These are phyloP conservation scores for Leccinum laetum DNA, from an alignment of 1,284 basidiomycete genomes.

Conservation along the genomic window DNA sequence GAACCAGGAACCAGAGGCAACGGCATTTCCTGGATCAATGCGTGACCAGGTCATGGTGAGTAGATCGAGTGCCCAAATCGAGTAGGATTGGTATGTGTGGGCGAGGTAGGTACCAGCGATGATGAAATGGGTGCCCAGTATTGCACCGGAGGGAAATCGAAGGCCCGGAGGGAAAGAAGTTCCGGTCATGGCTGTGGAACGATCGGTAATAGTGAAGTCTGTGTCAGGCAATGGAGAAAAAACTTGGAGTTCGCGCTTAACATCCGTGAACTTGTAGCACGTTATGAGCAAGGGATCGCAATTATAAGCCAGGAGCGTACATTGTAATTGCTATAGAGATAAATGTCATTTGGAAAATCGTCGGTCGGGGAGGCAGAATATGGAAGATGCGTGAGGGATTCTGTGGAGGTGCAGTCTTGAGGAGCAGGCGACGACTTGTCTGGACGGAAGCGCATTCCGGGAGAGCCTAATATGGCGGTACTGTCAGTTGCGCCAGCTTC, in stretches of 20 bases:
- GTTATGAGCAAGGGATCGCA: conserved; percentile 19
- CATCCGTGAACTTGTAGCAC: conserved; percentile 79
- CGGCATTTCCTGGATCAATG: conserved; percentile 79
- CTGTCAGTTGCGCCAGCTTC: conserved; percentile 45
- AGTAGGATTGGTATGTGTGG: conserved; percentile 87
- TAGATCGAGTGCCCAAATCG: conserved; percentile 88
- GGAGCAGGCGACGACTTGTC: conserved; percentile 39
- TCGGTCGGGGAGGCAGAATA: conserved; percentile 72
- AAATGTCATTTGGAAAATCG: conserved; percentile 77
- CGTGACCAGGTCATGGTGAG: conserved; percentile 81
- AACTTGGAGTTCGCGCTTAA: conserved; percentile 89
- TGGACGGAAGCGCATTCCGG: conserved; percentile 57
- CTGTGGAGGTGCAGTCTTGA: conserved; percentile 52
- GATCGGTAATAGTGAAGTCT: conserved; percentile 73
- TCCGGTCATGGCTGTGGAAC: conserved; percentile 76
- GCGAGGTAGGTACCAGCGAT: conserved; percentile 91
- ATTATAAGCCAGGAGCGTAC: conserved; percentile 44
- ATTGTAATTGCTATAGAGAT: conserved; percentile 88
- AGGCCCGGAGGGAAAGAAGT: conserved; percentile 85
- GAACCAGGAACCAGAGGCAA: conserved; percentile 87
- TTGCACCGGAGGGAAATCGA: conserved; percentile 90
- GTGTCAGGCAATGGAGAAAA: conserved; percentile 74
- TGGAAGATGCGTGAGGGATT: conserved; percentile 68
- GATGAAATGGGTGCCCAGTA: conserved; percentile 86
- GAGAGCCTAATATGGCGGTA: conserved; percentile 47